These are phyloP conservation scores for Onygena corvina DNA, from an alignment of 2,329 filamentous ascomycete genomes.

Conservation along the genomic window DNA sequence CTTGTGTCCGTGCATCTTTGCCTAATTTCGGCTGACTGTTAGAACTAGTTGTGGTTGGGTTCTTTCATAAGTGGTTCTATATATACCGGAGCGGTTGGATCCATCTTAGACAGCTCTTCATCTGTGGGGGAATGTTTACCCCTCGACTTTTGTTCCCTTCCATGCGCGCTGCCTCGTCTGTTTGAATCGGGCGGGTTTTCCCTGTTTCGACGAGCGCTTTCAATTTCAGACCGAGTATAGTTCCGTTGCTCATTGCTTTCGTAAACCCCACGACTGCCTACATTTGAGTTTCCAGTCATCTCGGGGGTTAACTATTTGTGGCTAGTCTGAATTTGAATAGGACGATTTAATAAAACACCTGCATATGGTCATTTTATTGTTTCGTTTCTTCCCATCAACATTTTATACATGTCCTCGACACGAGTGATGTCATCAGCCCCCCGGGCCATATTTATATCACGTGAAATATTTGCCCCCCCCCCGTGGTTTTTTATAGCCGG, in stretches of 20 bases:
- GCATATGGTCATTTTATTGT: background rate
- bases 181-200: constrained; percentile 49
- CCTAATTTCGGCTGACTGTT: constrained; percentile 23
- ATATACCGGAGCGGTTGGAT: constrained; percentile 57
- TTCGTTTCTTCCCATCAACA: no score
- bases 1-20: constrained; percentile 35
- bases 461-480: background rate
- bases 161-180: constrained; percentile 14
- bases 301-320: constrained; percentile 17
- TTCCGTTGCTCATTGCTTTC: constrained; percentile 68
- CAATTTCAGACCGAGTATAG: constrained; percentile 40
- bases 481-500: background rate
- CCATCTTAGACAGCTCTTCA: constrained; percentile 14
- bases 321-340: background rate
- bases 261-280: constrained; percentile 56
- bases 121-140: constrained; percentile 32
- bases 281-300: constrained; percentile 49
- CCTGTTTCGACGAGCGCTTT: constrained; percentile 50
- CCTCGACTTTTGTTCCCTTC: constrained; percentile 11
- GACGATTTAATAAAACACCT: background rate
- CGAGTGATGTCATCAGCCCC: constrained; percentile 6
- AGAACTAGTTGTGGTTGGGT: background rate
- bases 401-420: background rate
- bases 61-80: background rate
- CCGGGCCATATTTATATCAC: background rate